A percentile compares a stretch with the other conserved stretches of the same genome.
phyloP scores from a whole-genome alignment of 2,329 filamentous ascomycete species.

The Colletotrichum sp. region DNA sequence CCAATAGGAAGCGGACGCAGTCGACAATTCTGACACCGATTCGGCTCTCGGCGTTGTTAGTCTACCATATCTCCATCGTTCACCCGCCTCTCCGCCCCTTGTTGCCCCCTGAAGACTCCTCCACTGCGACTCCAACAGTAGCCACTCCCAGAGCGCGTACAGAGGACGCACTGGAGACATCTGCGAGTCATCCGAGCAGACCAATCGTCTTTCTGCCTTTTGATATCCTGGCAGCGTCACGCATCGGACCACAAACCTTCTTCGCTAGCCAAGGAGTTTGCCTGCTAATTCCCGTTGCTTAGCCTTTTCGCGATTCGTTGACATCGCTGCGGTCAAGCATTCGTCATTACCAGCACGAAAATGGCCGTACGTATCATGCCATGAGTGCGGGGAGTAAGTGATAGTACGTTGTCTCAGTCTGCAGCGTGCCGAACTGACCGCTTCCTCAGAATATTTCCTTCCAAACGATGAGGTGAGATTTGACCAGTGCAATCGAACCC shows the following conservation, averaged over 20 bases:
- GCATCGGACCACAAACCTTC: neutral
- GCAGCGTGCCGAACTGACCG: neutral
- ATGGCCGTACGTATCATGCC: constrained; percentile 41
- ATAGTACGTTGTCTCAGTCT: neutral
- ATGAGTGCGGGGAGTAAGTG: constrained; percentile 20
- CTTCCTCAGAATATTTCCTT: constrained; percentile 26
- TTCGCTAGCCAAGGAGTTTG: neutral
- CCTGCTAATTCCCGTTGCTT: neutral
- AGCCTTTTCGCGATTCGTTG: constrained; percentile 1
- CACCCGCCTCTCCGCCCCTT: neutral
- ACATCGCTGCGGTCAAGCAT: constrained; percentile 33
- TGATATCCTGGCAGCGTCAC: neutral
- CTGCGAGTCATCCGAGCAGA: neutral
- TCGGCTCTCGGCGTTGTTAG: constrained; percentile 7
- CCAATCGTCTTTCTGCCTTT: neutral
- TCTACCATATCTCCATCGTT: neutral
- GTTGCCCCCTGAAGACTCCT: neutral
- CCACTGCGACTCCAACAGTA: neutral
- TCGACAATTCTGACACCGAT: neutral
- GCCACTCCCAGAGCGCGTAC: neutral
- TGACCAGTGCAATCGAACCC: no score
- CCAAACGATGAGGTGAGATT: constrained; percentile 30
- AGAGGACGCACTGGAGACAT: neutral
- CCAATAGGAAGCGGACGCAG: neutral
- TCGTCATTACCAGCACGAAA: constrained; percentile 38